phyloP scores from a whole-genome alignment of 2,329 filamentous ascomycete genomes.

The Colletotrichum tofieldiae region DNA sequence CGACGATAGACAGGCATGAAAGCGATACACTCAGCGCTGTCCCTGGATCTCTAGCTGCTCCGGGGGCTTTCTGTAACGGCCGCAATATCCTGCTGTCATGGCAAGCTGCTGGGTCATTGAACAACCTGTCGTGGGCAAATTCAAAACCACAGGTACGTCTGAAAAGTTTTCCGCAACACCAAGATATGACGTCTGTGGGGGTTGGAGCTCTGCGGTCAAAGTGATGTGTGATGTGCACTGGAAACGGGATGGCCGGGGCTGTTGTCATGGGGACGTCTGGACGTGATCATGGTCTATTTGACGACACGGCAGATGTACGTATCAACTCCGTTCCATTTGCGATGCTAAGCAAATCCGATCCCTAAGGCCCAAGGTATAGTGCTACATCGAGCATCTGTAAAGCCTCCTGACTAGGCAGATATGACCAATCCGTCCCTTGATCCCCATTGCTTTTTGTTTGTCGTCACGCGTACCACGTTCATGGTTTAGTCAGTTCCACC shows the following conservation, averaged over 20 bases:
- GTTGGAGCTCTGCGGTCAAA: neutral
- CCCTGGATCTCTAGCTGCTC: neutral
- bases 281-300: conserved; percentile 43
- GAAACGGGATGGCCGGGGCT: neutral
- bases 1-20: neutral
- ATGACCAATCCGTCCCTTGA: conserved; percentile 41
- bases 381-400: conserved; percentile 44
- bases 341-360: conserved; percentile 44
- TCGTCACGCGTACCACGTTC: conserved; percentile 40
- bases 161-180: neutral
- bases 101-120: neutral
- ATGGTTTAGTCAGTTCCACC: conserved; percentile 63
- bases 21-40: too few species aligned
- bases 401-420: conserved; percentile 44
- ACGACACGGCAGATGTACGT: conserved; percentile 43
- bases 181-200: neutral
- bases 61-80: neutral
- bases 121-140: neutral
- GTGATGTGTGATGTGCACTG: neutral
- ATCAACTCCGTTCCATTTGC: conserved; percentile 44
- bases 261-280: conserved; percentile 33
- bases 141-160: neutral
- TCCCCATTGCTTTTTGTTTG: conserved; percentile 38
- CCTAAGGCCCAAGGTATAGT: conserved; percentile 44
- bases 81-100: too few species aligned